A percentile compares a stretch with the other conserved stretches of the same genome.
Conservation (phyloP, 768 basidiomycete species). For the Trametes meyenii region DNA sequence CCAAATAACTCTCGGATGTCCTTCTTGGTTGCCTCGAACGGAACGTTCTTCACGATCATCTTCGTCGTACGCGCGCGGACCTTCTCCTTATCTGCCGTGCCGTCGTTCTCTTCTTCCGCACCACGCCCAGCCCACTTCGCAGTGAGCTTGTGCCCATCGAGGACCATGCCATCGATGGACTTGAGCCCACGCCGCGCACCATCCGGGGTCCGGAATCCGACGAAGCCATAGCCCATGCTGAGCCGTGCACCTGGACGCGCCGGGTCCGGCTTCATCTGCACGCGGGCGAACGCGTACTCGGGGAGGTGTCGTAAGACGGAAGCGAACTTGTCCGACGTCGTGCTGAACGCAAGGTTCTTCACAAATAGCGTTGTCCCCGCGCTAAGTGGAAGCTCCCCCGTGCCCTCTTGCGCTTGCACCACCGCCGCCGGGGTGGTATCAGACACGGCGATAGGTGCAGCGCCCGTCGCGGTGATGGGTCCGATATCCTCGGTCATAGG, state of each 20-base stretch:
- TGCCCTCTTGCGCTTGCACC: slow-evolving; percentile 31
- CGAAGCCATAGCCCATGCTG: slow-evolving; percentile 97
- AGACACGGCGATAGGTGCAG: slow-evolving; percentile 44
- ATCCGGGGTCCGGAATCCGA: slow-evolving; percentile 81
- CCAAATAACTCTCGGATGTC: slow-evolving; percentile 89
- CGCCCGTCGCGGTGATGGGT: slow-evolving; percentile 28
- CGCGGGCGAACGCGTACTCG: slow-evolving; percentile 82
- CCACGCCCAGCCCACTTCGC: slow-evolving; percentile 90
- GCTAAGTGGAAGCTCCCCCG: slow-evolving; percentile 47
- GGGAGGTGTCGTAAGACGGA: slow-evolving; percentile 75
- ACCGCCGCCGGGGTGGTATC: slow-evolving; percentile 39
- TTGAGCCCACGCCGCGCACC: slow-evolving; percentile 74
- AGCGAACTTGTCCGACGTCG: slow-evolving; percentile 71
- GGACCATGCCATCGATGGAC: slow-evolving; percentile 76
- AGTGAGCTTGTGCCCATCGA: slow-evolving; percentile 85
- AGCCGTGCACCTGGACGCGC: slow-evolving; percentile 63
- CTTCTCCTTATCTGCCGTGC: slow-evolving; percentile 38
- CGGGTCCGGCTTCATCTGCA: slow-evolving; percentile 90
- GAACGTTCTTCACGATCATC: slow-evolving; percentile 97
- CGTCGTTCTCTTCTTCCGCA: slow-evolving; percentile 54
- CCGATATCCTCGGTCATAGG: slow-evolving; percentile 18
- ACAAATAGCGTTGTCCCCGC: slow-evolving; percentile 86
- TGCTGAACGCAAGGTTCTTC: slow-evolving; percentile 96
- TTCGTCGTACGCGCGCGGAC: slow-evolving; percentile 78
- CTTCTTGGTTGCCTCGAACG: slow-evolving; percentile 94